Evolutionary conservation across 2,329 filamentous ascomycete species (phyloP), one percentile per base, ranked within the genome.

Genomic region (Macrophomina tecta): DNA sequence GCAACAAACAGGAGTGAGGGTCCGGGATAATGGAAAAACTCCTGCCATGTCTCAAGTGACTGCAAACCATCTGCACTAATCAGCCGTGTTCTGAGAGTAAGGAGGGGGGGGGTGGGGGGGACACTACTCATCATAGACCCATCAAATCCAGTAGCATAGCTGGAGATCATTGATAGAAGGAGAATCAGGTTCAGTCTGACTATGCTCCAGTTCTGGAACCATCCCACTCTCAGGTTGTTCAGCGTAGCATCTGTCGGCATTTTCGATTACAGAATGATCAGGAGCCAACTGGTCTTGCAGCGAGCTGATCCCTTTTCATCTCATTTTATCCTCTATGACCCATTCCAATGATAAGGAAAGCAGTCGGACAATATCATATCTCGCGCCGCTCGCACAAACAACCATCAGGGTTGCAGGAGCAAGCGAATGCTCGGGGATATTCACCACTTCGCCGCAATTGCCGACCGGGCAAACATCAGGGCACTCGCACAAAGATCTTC

Each of bases 11-110:
- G 40, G 2, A 49, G 7, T 5, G 53, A 60, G 70, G 66, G 73
- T 70, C 65, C 74, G 69, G 64, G 74, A 70, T 8, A 73, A 72
- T 58, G 18, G 36, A 60, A 42, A 3, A 60, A 60, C 4, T 30
- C 3, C 12, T 60, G 34, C 36, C 55, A 60, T 6, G 36, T 42
- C 7, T 60, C 36, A 3, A 60, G 55, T 9, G 55, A 60, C 28
- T 60, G 55, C 18, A 60, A 3, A 28, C 55, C 55, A 46, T 60
- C 51, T 53, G 30, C 12, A 7, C 4, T 18, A 6, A 7, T 53
- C 14, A 38, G 30, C 60, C 58, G 18, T 67, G 64, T 23, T 62
- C 66, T 61, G 62, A 53, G 2, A 68, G 45, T 5, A 5, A 36
- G 52, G 55, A 42, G 66, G 45, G 18, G 1, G 18, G 64, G 40